A percentile compares a stretch with the other conserved stretches of the same genome.
phyloP scores from a whole-genome alignment of 805 yeast genomes.

The Candida taoyuanica region DNA sequence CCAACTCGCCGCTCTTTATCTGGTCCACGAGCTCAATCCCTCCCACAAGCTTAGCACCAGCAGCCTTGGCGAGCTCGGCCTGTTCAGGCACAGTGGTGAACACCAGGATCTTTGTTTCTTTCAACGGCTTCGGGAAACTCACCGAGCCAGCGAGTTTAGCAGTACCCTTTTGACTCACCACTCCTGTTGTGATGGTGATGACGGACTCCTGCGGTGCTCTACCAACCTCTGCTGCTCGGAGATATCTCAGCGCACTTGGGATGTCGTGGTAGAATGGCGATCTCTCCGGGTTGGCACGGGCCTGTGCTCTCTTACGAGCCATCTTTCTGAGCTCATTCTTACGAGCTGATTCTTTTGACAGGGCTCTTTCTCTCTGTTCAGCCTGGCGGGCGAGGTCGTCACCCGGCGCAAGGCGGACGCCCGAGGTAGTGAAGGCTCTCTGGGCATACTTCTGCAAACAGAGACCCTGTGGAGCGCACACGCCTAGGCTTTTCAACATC shows the following conservation, averaged over 20 bases:
- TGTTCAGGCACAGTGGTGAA: slow-evolving; percentile 56
- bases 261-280: slow-evolving; percentile 68
- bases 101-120: slow-evolving; percentile 59
- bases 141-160: slow-evolving; percentile 70
- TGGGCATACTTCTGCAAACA: neutral
- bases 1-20: slow-evolving; percentile 47
- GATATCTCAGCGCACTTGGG: slow-evolving; percentile 65
- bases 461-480: neutral
- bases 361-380: slow-evolving; percentile 27
- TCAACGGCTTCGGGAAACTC: slow-evolving; percentile 67
- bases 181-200: slow-evolving; percentile 56
- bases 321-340: slow-evolving; percentile 35
- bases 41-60: slow-evolving; percentile 67
- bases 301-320: slow-evolving; percentile 33
- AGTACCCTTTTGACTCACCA: slow-evolving; percentile 73
- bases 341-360: slow-evolving; percentile 22
- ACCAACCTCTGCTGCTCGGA: slow-evolving; percentile 91
- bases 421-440: slow-evolving; percentile 17
- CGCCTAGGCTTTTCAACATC: neutral
- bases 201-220: slow-evolving; percentile 68
- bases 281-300: slow-evolving; percentile 40
- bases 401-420: slow-evolving; percentile 19
- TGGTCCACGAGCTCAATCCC: slow-evolving; percentile 64
- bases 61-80: slow-evolving; percentile 45
- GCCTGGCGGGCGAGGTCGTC: slow-evolving; percentile 27